phyloP scores from a whole-genome alignment of 1,139 yeast species.

The Trichomonascaceae sp. region DNA sequence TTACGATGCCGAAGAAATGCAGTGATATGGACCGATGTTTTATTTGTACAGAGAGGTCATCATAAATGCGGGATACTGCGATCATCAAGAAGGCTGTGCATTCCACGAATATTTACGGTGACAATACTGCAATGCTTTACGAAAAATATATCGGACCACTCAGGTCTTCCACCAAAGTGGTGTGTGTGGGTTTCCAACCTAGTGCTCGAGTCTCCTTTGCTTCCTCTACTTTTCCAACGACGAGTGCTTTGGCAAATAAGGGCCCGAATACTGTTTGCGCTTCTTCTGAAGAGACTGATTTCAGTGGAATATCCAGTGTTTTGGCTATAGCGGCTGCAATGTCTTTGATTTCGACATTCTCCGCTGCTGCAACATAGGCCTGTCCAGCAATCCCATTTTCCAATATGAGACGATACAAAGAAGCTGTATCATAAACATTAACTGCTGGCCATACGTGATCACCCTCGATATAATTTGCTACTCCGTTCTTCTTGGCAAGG shows the following conservation, averaged over 20 bases:
- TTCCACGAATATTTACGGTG: too few relatives aligned
- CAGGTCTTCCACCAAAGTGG: not conserved
- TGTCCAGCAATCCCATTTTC: slow-evolving; percentile 24
- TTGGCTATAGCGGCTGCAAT: slow-evolving; percentile 4
- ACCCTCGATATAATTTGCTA: slow-evolving; percentile 24
- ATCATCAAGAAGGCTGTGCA: too few relatives aligned
- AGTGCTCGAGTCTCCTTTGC: not conserved
- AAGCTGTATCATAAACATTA: slow-evolving; percentile 31
- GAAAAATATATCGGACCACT: not conserved
- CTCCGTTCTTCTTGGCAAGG: slow-evolving; percentile 18
- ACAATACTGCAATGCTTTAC: too few relatives aligned
- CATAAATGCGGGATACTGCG: too few relatives aligned
- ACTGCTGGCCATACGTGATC: slow-evolving; percentile 33
- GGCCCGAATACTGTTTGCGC: not conserved
- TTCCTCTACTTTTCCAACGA: slow-evolving; percentile 2
- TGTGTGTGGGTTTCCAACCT: not conserved
- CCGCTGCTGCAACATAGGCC: slow-evolving; percentile 25
- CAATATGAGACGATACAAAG: slow-evolving; percentile 24
- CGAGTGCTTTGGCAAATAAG: not conserved
- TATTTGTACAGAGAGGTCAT: too few relatives aligned
- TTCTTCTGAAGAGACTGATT: slow-evolving; percentile 10
- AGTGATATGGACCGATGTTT: too few relatives aligned
- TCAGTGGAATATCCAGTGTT: not conserved
- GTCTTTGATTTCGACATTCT: slow-evolving; percentile 13
- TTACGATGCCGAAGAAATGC: too few relatives aligned